Percentiles rank a stretch among this genome's conserved stretches.
Evolutionary conservation across 2,329 filamentous ascomycete species (phyloP).

Genomic region (Triangularia setosa): DNA sequence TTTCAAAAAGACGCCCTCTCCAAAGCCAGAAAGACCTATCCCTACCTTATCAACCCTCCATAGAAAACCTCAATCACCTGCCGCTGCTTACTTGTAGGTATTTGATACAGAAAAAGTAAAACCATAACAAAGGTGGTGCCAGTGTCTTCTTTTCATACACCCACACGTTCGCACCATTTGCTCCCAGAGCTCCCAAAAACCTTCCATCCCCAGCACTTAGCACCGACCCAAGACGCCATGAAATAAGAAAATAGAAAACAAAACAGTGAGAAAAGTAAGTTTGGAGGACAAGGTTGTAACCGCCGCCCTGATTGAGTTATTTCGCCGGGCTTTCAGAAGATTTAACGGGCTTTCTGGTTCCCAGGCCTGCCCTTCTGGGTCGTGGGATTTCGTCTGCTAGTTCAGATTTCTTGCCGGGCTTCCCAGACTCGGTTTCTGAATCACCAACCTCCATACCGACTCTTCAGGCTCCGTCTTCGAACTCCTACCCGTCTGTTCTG

Average conservation of each 20-base stretch:
- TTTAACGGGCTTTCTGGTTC: not conserved
- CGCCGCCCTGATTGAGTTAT: not conserved
- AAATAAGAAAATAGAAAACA: slow-evolving; percentile 10
- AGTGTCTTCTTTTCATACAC: slow-evolving; percentile 10
- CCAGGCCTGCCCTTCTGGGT: not conserved
- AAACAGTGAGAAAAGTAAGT: not conserved
- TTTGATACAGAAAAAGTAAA: not conserved
- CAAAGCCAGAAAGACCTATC: not conserved
- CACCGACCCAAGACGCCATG: slow-evolving; percentile 16
- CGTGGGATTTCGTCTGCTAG: not conserved
- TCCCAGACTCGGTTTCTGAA: not conserved
- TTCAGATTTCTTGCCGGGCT: not conserved
- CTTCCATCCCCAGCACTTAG: slow-evolving; percentile 8
- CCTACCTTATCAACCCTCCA: not conserved
- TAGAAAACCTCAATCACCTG: not conserved
- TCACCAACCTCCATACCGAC: not conserved
- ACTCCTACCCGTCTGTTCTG: not conserved
- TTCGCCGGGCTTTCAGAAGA: not conserved
- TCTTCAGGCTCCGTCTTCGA: not conserved
- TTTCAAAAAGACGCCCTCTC: not conserved
- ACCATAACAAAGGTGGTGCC: not conserved
- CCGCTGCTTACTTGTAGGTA: not conserved
- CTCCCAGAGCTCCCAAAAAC: slow-evolving; percentile 1
- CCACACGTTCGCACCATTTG: not conserved
- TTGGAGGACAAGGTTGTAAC: not conserved